Conservation (phyloP, 2,329 filamentous ascomycete genomes). For the Parascedosporium putredinis region DNA sequence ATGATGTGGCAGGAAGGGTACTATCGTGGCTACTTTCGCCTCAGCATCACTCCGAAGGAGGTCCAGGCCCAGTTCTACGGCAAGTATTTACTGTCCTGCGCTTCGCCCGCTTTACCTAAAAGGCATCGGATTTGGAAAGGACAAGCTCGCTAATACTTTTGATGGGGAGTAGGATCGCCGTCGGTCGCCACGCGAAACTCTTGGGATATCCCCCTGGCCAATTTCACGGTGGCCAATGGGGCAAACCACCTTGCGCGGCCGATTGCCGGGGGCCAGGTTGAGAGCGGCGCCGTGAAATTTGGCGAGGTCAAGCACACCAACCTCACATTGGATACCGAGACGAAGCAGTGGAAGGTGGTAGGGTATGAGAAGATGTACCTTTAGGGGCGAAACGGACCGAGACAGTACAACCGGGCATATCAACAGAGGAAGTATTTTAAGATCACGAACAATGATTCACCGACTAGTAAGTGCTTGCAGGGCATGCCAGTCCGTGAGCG, state of each 20-base stretch:
- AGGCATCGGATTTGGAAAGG: no score
- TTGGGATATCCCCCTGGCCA: constrained; percentile 56
- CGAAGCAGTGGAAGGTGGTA: constrained; percentile 15
- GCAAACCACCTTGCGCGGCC: constrained; percentile 44
- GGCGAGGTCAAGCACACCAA: constrained; percentile 33
- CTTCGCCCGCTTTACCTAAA: neutral
- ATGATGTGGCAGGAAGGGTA: constrained; percentile 65
- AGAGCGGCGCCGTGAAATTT: constrained; percentile 45
- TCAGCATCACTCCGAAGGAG: constrained; percentile 45
- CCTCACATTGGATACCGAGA: constrained; percentile 34
- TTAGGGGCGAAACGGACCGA: no score
- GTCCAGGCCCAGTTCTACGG: constrained; percentile 58
- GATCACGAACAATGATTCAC: no score
- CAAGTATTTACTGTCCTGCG: constrained; percentile 14
- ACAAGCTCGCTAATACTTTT: no score
- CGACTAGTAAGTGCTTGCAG: no score
- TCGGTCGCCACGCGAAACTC: constrained; percentile 48
- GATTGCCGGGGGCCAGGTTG: constrained; percentile 30
- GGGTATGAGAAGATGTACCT: constrained; percentile 17
- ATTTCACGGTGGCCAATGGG: constrained; percentile 56
- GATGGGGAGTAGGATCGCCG: constrained; percentile 27
- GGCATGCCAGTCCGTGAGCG: no score
- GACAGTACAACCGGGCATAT: no score
- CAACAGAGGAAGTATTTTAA: no score
- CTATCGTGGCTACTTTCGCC: constrained; percentile 63